Evolutionary conservation across 164 flowering plant genomes (phyloP).

Genomic region (Taxillus chinensis): DNA sequence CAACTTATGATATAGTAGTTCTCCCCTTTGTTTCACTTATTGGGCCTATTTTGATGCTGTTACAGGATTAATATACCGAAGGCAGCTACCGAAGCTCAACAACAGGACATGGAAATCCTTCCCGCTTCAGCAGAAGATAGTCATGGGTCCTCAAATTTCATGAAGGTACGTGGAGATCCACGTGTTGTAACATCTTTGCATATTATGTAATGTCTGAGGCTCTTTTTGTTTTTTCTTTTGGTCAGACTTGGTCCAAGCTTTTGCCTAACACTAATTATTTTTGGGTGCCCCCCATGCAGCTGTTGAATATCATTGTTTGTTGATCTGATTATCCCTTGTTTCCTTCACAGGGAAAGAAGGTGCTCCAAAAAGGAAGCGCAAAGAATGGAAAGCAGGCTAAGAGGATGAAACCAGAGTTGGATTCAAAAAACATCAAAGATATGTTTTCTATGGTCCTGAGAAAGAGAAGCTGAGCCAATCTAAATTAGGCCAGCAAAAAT

Average conservation of each 20-base stretch:
- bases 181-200: too few relatives aligned
- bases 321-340: background rate
- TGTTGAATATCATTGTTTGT: background rate
- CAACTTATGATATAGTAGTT: background rate
- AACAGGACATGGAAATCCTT: constrained; percentile 10
- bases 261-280: background rate
- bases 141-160: constrained; percentile 15
- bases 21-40: too few relatives aligned
- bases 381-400: constrained; percentile 38
- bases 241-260: background rate
- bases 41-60: background rate
- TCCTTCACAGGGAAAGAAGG: constrained; percentile 31
- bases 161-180: constrained; percentile 22
- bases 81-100: constrained; percentile 14
- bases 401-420: constrained; percentile 57
- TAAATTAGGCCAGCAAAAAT: background rate
- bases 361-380: constrained; percentile 26
- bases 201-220: background rate
- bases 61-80: constrained; percentile 46
- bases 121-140: constrained; percentile 18
- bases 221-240: too few relatives aligned
- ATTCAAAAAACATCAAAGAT: constrained; percentile 60
- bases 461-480: constrained; percentile 8
- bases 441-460: constrained; percentile 70
- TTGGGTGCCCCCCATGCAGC: background rate